A percentile compares a stretch with the other conserved stretches of the same genome.
phyloP scores from a whole-genome alignment of 2,329 filamentous ascomycete species.

The Fusarium camptoceras region DNA sequence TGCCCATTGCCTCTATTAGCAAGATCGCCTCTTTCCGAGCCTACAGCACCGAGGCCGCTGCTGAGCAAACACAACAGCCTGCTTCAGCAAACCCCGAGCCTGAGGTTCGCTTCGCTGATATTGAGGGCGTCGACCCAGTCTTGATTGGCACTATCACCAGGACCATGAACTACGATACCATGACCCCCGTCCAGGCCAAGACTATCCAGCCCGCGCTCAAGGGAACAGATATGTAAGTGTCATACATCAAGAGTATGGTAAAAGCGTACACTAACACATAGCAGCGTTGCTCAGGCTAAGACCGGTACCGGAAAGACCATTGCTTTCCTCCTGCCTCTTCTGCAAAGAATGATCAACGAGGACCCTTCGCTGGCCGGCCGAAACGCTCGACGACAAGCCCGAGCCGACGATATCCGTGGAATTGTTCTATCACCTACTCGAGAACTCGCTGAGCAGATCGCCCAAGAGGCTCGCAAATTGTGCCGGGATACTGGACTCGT shows the following conservation, averaged over 20 bases:
- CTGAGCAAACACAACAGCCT: constrained; percentile 35
- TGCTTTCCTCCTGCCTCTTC: constrained; percentile 86
- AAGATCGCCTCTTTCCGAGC: constrained; percentile 46
- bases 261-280: constrained; percentile 35
- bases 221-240: constrained; percentile 82
- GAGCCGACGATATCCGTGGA: constrained; percentile 71
- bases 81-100: constrained; percentile 37
- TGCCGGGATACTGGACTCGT: constrained; percentile 70
- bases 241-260: neutral
- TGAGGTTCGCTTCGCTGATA: constrained; percentile 58
- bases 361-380: constrained; percentile 70
- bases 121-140: constrained; percentile 68
- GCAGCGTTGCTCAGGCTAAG: constrained; percentile 87
- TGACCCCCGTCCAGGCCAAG: constrained; percentile 92
- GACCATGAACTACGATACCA: constrained; percentile 80
- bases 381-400: constrained; percentile 51
- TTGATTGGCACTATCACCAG: constrained; percentile 76
- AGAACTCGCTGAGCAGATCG: constrained; percentile 84
- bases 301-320: constrained; percentile 98
- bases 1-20: constrained; percentile 34
- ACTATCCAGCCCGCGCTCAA: constrained; percentile 85
- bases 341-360: constrained; percentile 79
- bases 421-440: constrained; percentile 83
- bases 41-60: constrained; percentile 57
- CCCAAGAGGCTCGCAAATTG: constrained; percentile 79